These are phyloP conservation scores for Madurella fahalii DNA, from an alignment of 2,329 filamentous ascomycete species.

Conservation along the genomic window DNA sequence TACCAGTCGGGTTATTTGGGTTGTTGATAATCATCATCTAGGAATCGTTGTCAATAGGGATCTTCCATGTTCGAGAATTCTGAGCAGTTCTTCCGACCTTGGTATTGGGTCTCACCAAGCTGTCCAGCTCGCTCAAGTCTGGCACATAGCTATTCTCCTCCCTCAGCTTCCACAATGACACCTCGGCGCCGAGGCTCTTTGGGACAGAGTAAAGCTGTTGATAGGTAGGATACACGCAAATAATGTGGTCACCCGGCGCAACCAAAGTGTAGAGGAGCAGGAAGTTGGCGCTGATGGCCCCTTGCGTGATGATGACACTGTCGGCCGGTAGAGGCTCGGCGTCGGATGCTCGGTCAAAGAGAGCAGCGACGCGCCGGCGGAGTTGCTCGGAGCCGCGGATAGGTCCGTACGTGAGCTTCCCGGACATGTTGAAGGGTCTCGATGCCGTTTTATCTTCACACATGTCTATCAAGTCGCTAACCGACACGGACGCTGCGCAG, in stretches of 20 bases:
- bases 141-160: constrained; percentile 63
- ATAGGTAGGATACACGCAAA: constrained; percentile 84
- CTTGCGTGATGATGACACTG: constrained; percentile 71
- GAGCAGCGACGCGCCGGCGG: constrained; percentile 58
- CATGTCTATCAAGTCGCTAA: constrained; percentile 61
- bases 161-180: constrained; percentile 70
- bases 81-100: constrained; percentile 58
- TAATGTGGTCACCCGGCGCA: constrained; percentile 71
- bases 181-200: constrained; percentile 67
- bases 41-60: neutral
- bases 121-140: constrained; percentile 61
- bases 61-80: too few relatives aligned
- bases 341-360: constrained; percentile 53
- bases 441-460: constrained; percentile 48
- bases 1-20: constrained; percentile 79
- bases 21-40: constrained; percentile 59
- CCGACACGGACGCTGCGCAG: constrained; percentile 69
- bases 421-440: constrained; percentile 48
- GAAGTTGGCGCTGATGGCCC: constrained; percentile 82
- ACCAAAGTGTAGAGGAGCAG: constrained; percentile 70
- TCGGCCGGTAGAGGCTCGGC: constrained; percentile 45
- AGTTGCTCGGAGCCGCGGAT: constrained; percentile 65
- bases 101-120: constrained; percentile 62
- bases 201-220: constrained; percentile 79
- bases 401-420: constrained; percentile 66